phyloP scores from a whole-genome alignment of 176 grass and related monocot genomes.

The Oryza rufipogon region DNA sequence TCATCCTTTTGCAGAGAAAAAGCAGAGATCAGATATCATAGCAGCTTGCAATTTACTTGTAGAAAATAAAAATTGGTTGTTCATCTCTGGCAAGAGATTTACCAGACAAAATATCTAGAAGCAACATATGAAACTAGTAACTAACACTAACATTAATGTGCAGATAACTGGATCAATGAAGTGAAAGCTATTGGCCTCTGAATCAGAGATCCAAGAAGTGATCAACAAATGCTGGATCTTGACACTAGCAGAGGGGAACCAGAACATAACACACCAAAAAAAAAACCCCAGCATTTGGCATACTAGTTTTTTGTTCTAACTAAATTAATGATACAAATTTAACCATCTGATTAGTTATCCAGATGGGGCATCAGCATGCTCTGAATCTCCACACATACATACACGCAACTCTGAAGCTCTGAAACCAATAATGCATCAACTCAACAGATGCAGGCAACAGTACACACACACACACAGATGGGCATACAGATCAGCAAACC shows the following conservation, averaged over 20 bases:
- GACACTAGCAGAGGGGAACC: background rate
- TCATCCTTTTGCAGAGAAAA: slow-evolving; percentile 22
- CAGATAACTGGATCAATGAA: background rate
- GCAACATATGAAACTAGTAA: background rate
- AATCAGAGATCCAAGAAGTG: background rate
- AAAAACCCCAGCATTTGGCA: background rate
- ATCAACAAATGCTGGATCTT: slow-evolving; percentile 25
- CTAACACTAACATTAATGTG: background rate
- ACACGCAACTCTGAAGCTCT: background rate
- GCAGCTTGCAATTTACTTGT: background rate
- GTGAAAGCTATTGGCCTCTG: background rate
- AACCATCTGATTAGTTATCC: background rate
- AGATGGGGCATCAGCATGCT: background rate
- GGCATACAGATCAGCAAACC: slow-evolving; percentile 10
- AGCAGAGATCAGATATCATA: background rate
- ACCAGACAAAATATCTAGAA: background rate
- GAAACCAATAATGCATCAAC: background rate
- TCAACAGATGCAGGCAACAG: background rate
- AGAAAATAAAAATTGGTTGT: background rate
- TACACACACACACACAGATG: background rate
- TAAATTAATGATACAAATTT: background rate
- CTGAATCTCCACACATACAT: slow-evolving; percentile 20
- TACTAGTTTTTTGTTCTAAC: background rate
- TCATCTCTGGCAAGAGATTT: background rate
- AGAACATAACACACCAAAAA: background rate